phyloP scores from a whole-genome alignment of 163 green algal species.

The Coccomyxa subellipsoidea region DNA sequence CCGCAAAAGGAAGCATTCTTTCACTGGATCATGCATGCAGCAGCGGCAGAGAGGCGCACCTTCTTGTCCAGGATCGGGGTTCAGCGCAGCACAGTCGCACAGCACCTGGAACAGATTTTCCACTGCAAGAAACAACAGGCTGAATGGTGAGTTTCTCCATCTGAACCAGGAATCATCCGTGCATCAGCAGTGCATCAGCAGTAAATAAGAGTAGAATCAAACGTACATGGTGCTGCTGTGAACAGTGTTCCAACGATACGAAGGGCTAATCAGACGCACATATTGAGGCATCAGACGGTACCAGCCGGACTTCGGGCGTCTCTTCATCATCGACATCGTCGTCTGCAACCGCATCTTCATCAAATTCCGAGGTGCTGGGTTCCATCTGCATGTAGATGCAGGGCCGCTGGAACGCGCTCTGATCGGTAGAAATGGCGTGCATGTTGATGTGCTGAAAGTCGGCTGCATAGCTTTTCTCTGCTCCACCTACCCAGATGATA shows the following conservation, averaged over 20 bases:
- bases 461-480: neutral
- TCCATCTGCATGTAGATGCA: slow-evolving; percentile 23
- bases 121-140: slow-evolving; percentile 11
- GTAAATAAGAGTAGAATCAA: too few species aligned
- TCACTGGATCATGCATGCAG: too few species aligned
- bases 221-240: too few species aligned
- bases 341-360: neutral
- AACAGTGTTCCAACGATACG: neutral
- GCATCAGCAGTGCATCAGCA: too few species aligned
- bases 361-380: neutral
- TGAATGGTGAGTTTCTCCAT: neutral
- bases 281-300: neutral
- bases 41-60: neutral
- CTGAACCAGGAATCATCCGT: neutral
- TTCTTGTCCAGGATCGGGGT: slow-evolving; percentile 13
- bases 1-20: too few species aligned
- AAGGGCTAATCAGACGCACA: neutral
- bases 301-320: slow-evolving; percentile 9
- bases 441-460: slow-evolving; percentile 10
- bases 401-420: neutral
- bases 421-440: slow-evolving; percentile 10
- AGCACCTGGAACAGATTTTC: slow-evolving; percentile 10
- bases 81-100: slow-evolving; percentile 13
- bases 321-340: slow-evolving; percentile 2
- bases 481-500: neutral